Percentiles rank a stretch among this genome's conserved stretches.
Conservation (phyloP, 192 early-diverging fungal genomes). For the Gamsiella multidivaricata region DNA sequence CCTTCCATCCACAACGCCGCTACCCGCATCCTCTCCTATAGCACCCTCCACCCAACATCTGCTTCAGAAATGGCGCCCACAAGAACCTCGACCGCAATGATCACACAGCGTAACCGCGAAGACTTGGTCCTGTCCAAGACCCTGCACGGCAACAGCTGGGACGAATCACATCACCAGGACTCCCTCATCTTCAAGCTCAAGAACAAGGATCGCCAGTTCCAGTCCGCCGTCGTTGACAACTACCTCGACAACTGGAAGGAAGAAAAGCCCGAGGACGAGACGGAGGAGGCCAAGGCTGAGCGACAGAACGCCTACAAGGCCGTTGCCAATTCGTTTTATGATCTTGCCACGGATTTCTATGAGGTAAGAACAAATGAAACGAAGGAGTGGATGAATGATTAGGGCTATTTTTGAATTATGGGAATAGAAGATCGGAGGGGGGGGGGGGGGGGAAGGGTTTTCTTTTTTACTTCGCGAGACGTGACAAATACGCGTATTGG, state of each 20-base stretch:
- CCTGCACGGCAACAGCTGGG: slow-evolving; percentile 62
- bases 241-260: slow-evolving; percentile 81
- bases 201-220: slow-evolving; percentile 76
- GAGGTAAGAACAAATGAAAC: slow-evolving; percentile 58
- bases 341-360: slow-evolving; percentile 88
- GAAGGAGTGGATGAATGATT: background rate
- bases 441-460: too few species aligned
- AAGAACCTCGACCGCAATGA: slow-evolving; percentile 22
- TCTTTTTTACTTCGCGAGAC: too few species aligned
- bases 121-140: slow-evolving; percentile 64
- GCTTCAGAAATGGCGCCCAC: slow-evolving; percentile 17
- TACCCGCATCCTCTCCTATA: too few species aligned
- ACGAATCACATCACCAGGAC: slow-evolving; percentile 33
- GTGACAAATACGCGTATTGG: too few species aligned
- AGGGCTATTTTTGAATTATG: too few species aligned
- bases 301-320: slow-evolving; percentile 70
- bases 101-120: slow-evolving; percentile 52
- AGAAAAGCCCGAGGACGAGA: slow-evolving; percentile 59
- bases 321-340: slow-evolving; percentile 85
- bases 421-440: too few species aligned
- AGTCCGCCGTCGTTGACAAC: slow-evolving; percentile 72
- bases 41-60: background rate
- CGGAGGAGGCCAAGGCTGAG: slow-evolving; percentile 66
- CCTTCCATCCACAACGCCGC: too few species aligned
- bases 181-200: slow-evolving; percentile 60